Evolutionary conservation across 352 stramenopile genomes (phyloP).

Genomic region (Pythium sp.): DNA sequence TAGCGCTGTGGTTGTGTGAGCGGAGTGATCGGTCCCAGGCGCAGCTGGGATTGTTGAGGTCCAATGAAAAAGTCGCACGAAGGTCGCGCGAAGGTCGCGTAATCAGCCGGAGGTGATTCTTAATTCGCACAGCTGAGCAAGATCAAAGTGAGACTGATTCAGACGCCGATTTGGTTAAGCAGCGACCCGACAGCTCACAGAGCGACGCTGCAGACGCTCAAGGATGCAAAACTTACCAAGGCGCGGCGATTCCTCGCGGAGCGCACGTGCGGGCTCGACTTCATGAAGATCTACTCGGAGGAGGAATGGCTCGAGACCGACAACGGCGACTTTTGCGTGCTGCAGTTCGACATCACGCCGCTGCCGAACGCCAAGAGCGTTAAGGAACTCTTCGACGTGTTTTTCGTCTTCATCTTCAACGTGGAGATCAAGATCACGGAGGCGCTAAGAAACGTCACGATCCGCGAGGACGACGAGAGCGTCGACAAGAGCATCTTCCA

Average conservation of each 20-base stretch:
- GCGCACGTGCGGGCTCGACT: neutral
- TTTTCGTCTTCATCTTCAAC: conserved; percentile 34
- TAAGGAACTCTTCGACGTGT: conserved; percentile 39
- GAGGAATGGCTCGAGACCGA: conserved; percentile 27
- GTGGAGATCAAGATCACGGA: conserved; percentile 54
- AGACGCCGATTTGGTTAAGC: conserved; percentile 25
- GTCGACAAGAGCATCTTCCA: conserved; percentile 35
- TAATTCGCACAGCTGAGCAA: neutral
- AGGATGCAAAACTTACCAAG: conserved; percentile 2
- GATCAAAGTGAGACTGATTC: conserved; percentile 27
- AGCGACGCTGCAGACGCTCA: conserved; percentile 4
- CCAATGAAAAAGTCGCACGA: neutral
- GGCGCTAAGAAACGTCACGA: conserved; percentile 38
- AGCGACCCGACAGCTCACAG: neutral
- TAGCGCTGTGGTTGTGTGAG: neutral
- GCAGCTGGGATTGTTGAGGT: neutral
- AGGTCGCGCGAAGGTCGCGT: conserved; percentile 2
- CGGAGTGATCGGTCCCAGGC: neutral
- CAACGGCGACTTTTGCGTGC: conserved; percentile 28
- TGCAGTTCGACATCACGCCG: conserved; percentile 38
- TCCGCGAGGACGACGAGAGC: conserved; percentile 50
- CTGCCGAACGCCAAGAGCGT: conserved; percentile 30
- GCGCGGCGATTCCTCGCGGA: conserved; percentile 3
- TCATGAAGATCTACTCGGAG: conserved; percentile 19
- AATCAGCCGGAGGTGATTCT: neutral